Percentiles rank a stretch among this genome's conserved stretches.
Evolutionary conservation across 169 alveolate species (phyloP).

Genomic region (Babesia bovis): DNA sequence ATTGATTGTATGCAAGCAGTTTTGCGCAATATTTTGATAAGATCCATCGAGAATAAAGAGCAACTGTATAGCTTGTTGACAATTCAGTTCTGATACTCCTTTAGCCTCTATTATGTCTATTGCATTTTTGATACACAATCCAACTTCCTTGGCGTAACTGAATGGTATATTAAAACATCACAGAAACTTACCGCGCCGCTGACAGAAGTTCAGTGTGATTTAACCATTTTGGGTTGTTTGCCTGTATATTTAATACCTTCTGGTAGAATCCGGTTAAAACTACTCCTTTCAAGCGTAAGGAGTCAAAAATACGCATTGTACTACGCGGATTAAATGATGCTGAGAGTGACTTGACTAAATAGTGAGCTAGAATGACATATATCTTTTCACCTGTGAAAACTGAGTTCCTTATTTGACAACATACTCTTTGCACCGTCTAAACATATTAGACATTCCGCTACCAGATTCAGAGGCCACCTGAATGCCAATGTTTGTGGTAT

Average conservation of each 20-base stretch:
- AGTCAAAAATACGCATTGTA: slow-evolving; percentile 43
- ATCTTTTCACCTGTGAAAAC: slow-evolving; percentile 5
- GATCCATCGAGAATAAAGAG: slow-evolving; percentile 23
- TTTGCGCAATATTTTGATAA: slow-evolving; percentile 1
- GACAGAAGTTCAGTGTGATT: slow-evolving; percentile 32
- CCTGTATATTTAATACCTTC: slow-evolving; percentile 35
- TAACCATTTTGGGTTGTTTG: slow-evolving; percentile 39
- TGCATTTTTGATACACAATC: slow-evolving; percentile 17
- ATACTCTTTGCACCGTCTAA: slow-evolving; percentile 19
- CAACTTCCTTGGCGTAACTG: slow-evolving; percentile 38
- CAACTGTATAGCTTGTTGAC: slow-evolving; percentile 6
- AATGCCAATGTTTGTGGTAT: slow-evolving; percentile 62
- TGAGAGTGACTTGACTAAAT: slow-evolving; percentile 15
- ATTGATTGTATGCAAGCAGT: slow-evolving; percentile 6
- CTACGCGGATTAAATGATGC: slow-evolving; percentile 5
- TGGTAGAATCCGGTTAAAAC: slow-evolving; percentile 53
- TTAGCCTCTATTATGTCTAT: background rate
- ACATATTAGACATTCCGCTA: slow-evolving; percentile 41
- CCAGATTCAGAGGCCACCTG: slow-evolving; percentile 47
- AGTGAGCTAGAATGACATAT: slow-evolving; percentile 42
- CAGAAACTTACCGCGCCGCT: slow-evolving; percentile 33
- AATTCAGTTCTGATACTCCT: background rate
- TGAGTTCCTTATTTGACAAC: background rate
- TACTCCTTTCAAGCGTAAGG: slow-evolving; percentile 24
- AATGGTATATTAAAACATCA: background rate